Conservation (phyloP, 1,139 yeast genomes). For the Meyerozyma sp. region DNA sequence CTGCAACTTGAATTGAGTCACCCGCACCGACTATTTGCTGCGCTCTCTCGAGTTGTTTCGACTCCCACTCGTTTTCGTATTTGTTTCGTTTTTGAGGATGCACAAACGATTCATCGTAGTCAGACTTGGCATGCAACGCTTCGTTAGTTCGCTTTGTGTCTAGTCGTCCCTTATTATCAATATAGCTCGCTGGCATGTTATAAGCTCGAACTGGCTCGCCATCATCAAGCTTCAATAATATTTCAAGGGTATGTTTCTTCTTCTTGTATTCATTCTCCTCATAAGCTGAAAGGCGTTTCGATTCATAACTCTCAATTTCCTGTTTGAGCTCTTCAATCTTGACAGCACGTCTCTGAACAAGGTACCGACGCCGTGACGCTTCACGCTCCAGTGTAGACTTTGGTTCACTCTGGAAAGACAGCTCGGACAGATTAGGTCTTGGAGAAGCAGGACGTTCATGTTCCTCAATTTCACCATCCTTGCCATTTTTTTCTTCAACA, state of each 20-base stretch:
- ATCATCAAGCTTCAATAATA: conserved; percentile 31
- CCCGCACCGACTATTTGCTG: conserved; percentile 25
- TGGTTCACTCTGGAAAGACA: background rate
- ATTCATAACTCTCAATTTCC: conserved; percentile 46
- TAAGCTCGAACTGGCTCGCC: conserved; percentile 27
- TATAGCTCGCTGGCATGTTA: conserved; percentile 52
- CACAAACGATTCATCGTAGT: conserved; percentile 11
- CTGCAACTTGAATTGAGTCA: conserved; percentile 44
- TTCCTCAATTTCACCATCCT: too few relatives aligned
- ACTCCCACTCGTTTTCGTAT: conserved; percentile 59
- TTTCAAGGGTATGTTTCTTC: conserved; percentile 41
- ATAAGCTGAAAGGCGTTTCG: conserved; percentile 45
- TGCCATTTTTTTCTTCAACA: background rate
- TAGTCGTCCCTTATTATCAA: conserved; percentile 45
- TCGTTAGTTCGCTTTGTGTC: conserved; percentile 47
- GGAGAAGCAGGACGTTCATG: too few relatives aligned
- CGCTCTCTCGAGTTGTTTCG: conserved; percentile 53
- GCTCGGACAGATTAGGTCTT: background rate
- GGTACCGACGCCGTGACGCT: conserved; percentile 16
- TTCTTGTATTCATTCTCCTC: conserved; percentile 50
- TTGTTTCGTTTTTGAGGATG: conserved; percentile 8
- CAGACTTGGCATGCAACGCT: conserved; percentile 29
- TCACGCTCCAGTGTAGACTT: background rate
- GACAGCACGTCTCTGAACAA: conserved; percentile 27
- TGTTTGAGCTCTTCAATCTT: conserved; percentile 17